Base-by-base conservation (phyloP, 1,139 yeast species). In the Pichia sp. region DNA sequence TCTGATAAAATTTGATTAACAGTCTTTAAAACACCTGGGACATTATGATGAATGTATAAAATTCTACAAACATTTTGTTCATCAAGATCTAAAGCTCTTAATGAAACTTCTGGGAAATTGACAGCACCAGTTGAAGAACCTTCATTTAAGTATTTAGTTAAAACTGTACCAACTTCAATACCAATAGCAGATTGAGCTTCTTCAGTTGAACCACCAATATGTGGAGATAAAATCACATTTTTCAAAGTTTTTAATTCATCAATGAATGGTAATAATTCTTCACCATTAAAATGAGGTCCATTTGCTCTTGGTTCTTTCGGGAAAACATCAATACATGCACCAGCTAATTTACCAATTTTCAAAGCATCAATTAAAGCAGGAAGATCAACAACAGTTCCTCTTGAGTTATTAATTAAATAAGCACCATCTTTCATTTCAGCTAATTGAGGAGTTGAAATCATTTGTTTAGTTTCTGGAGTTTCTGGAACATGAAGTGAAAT, bases 161-260 rank as follows among this genome's bases (percentile, higher is more conserved):
- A 76, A 34, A 96, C 81, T 44, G 86, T 75, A 51, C 85, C 89
- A 53, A 92, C 99, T 73, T 92, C 99, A 54, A 90, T 75, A 71
- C 99, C 98, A 66, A 92, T 92, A 45, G 97, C 96, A 53, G 89
- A 80, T 76, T 92, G 99, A 34, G 98, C 98, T 74, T 92, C 99
- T 71, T 92, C 97, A 44, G 99, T 92, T 45, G 97, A 89, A 56
- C 98, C 98, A 72, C 99, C 99, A 62, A 92, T 92, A 66, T 92
- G 99, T 37, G 99, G 99, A 49, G 97, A 84, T 64, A 92, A 76
- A 56, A 94, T 89, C 50, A 92, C 83, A 68, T 92, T 94, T 72
- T 94, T 81, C 67, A 89, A 77, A 26, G 86, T 75, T 58, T 83
- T 78, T 60, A 94, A 78, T 65, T 90, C 96, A 35, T 86, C 75